These are phyloP conservation scores for Trichosporon sp. DNA, from an alignment of 1,284 basidiomycete genomes.

Conservation along the genomic window DNA sequence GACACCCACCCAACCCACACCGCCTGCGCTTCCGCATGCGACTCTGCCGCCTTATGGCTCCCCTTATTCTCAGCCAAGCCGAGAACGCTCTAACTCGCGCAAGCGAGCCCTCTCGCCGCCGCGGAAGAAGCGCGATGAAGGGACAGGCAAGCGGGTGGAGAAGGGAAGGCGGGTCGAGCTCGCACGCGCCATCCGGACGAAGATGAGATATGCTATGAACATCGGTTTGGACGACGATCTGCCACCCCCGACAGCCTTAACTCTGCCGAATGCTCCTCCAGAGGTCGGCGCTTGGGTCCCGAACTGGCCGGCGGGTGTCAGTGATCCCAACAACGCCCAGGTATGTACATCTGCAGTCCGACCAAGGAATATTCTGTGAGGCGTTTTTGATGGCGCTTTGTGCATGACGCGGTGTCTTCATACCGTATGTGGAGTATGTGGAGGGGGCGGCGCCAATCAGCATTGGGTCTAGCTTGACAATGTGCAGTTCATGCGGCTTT, in stretches of 20 bases:
- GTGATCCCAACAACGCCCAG: constrained; percentile 12
- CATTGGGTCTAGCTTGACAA: not conserved
- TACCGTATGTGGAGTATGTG: not conserved
- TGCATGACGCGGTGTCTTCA: not conserved
- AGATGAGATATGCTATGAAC: constrained; percentile 23
- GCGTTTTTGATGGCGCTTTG: not conserved
- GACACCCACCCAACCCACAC: not conserved
- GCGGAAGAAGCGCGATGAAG: constrained; percentile 9
- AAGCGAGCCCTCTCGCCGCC: constrained; percentile 3
- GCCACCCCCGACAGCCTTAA: constrained; percentile 12
- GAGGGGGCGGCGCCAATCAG: too few relatives aligned
- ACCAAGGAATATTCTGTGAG: not conserved
- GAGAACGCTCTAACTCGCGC: not conserved
- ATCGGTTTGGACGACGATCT: constrained; percentile 19
- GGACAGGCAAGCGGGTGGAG: constrained; percentile 21
- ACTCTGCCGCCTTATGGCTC: not conserved
- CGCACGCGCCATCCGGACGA: constrained; percentile 19
- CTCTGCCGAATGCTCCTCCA: not conserved
- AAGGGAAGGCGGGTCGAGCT: constrained; percentile 16
- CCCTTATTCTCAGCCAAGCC: not conserved
- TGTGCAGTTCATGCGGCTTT: not conserved
- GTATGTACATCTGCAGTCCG: constrained; percentile 10
- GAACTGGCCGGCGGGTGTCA: constrained; percentile 19
- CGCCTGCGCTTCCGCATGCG: not conserved
- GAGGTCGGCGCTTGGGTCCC: constrained; percentile 15